A percentile compares a stretch with the other conserved stretches of the same genome.
phyloP scores from a whole-genome alignment of 2,329 filamentous ascomycete genomes.

The Cladosporium sp. region DNA sequence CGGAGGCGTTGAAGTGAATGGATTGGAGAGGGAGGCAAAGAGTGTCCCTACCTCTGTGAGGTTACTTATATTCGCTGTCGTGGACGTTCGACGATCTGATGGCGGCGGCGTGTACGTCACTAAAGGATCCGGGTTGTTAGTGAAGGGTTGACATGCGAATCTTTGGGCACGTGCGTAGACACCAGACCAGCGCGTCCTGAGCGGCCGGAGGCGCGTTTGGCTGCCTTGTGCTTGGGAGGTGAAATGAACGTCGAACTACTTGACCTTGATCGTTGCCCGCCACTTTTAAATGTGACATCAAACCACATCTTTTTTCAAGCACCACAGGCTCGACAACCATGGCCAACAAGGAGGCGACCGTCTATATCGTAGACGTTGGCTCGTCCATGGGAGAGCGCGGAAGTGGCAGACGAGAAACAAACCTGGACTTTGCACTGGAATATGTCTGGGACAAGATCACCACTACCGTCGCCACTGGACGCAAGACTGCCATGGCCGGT shows the following conservation, averaged over 20 bases:
- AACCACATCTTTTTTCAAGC: background rate
- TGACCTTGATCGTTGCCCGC: background rate
- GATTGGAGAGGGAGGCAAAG: background rate
- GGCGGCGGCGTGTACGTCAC: conserved; percentile 3
- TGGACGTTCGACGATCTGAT: background rate
- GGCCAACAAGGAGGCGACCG: conserved; percentile 87
- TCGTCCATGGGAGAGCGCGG: conserved; percentile 72
- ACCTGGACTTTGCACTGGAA: conserved; percentile 83
- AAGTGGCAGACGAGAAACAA: conserved; percentile 66
- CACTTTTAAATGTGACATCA: background rate
- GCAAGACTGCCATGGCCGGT: conserved; percentile 71
- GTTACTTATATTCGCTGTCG: background rate
- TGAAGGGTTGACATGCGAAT: conserved; percentile 8
- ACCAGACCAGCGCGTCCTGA: background rate
- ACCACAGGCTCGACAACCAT: conserved; percentile 43
- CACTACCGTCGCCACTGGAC: conserved; percentile 62
- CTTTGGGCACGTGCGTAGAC: background rate
- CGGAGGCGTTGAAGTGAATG: background rate
- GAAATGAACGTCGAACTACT: background rate
- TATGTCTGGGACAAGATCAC: conserved; percentile 95
- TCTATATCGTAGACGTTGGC: conserved; percentile 88
- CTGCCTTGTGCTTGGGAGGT: background rate
- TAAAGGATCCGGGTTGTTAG: background rate
- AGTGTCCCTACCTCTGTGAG: background rate
- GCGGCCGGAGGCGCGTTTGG: background rate